Evolutionary conservation across 805 yeast species (phyloP).

Genomic region (Yamadazyma philogaea): DNA sequence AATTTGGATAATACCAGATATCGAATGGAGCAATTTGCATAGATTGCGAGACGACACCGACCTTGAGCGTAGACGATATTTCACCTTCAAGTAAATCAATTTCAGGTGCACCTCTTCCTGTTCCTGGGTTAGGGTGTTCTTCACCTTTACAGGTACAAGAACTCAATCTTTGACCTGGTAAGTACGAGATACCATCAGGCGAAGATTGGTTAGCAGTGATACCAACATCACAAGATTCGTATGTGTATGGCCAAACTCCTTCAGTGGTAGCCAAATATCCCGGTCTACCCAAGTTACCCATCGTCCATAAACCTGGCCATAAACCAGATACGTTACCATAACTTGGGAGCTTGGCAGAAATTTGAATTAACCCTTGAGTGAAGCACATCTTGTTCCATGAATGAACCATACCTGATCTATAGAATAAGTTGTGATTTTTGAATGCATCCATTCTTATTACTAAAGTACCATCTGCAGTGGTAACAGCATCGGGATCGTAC

Average conservation of each 20-base stretch:
- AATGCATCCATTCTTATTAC: conserved; percentile 36
- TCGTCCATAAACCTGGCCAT: conserved; percentile 44
- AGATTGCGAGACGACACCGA: conserved; percentile 87
- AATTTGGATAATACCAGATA: conserved; percentile 92
- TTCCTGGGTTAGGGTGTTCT: conserved; percentile 38
- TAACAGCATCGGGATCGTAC: conserved; percentile 43
- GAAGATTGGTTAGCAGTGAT: conserved; percentile 41
- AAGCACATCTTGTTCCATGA: conserved; percentile 40
- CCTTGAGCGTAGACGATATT: conserved; percentile 46
- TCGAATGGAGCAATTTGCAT: conserved; percentile 91
- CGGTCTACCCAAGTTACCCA: conserved; percentile 41
- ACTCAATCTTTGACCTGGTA: conserved; percentile 38
- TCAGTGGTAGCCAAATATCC: conserved; percentile 37
- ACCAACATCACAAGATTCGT: conserved; percentile 39
- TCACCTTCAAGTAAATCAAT: conserved; percentile 91
- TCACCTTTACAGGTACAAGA: conserved; percentile 35
- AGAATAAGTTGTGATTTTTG: conserved; percentile 33
- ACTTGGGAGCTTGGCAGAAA: conserved; percentile 34
- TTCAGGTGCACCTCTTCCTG: conserved; percentile 52
- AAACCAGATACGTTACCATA: conserved; percentile 37
- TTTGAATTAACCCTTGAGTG: conserved; percentile 31
- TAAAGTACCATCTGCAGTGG: conserved; percentile 39
- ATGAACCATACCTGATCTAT: conserved; percentile 41
- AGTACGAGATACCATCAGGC: conserved; percentile 39
- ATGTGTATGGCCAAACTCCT: conserved; percentile 42